These are phyloP conservation scores for Sorghum bicolor DNA, from an alignment of 176 grass and related monocot genomes.

Conservation along the genomic window Sorghum_bicolor_NCBIv3 NC_012870.2:75842501-75843000, in stretches of 20 bases:
- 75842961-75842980: too few species aligned
- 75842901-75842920: too few species aligned
- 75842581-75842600: not conserved
- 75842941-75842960: not conserved
- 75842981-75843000: too few species aligned
- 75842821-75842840: not conserved
- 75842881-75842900: too few species aligned
- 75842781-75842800: not conserved
- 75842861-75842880: too few species aligned
- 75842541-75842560: too few species aligned
- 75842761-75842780: not conserved
- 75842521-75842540: not conserved
- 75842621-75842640: not conserved
- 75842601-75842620: not conserved
- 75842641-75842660: not conserved
- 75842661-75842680: not conserved
- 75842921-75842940: not conserved
- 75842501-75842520: not conserved
- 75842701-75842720: not conserved
- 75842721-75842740: not conserved
- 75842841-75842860: too few species aligned
- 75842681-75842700: slow-evolving; percentile 16
- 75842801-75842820: not conserved
- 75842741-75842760: not conserved
- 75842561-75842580: too few species aligned